phyloP scores from a whole-genome alignment of 2,329 filamentous ascomycete genomes.

The Lasiodiplodia sp. region DNA sequence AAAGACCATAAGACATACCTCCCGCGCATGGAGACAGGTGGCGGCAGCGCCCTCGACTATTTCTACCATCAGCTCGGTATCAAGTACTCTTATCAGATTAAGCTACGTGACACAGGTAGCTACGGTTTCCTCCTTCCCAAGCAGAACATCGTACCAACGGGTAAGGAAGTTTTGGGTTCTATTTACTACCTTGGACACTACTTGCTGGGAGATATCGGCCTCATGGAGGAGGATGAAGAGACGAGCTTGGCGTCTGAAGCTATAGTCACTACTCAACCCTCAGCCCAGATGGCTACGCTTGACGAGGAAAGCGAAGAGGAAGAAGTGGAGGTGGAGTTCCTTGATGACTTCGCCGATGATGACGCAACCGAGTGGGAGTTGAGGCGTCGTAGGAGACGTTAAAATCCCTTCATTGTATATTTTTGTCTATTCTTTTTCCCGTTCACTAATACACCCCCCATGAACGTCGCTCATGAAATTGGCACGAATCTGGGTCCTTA shows the following conservation, averaged over 20 bases:
- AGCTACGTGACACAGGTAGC: conserved; percentile 88
- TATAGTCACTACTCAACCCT: not conserved
- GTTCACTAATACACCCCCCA: not conserved
- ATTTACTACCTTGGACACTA: conserved; percentile 86
- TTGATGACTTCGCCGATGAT: conserved; percentile 19
- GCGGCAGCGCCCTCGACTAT: conserved; percentile 91
- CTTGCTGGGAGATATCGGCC: conserved; percentile 60
- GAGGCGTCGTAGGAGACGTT: conserved; percentile 31
- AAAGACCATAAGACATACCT: conserved; percentile 47
- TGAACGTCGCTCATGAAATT: not conserved
- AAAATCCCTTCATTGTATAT: not conserved
- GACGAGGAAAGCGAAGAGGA: conserved; percentile 20
- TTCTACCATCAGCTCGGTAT: conserved; percentile 89
- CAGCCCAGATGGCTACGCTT: conserved; percentile 1
- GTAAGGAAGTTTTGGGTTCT: conserved; percentile 84
- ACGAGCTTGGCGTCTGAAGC: not conserved
- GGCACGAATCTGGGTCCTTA: not conserved
- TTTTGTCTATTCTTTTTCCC: not conserved
- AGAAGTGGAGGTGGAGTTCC: conserved; percentile 22
- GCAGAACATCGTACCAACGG: conserved; percentile 86
- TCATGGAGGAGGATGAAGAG: conserved; percentile 30
- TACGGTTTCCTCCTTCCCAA: conserved; percentile 92
- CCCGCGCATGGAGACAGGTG: conserved; percentile 73
- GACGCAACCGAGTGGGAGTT: conserved; percentile 30
- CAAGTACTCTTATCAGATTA: conserved; percentile 90